These are phyloP conservation scores for Rubroboletus pulcherrimus DNA, from an alignment of 768 basidiomycete species.

Conservation along the genomic window DNA sequence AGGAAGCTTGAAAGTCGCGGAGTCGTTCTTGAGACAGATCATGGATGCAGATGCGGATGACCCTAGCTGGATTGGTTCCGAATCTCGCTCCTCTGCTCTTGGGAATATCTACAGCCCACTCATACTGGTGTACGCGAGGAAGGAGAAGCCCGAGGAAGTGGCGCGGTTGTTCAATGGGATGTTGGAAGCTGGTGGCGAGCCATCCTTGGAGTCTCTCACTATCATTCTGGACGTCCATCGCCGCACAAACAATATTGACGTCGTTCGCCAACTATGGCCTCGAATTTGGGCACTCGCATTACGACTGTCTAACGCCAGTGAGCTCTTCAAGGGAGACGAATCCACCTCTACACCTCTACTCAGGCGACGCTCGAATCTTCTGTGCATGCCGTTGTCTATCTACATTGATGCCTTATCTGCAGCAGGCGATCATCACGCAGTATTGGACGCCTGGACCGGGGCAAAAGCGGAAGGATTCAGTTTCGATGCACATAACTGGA, in stretches of 20 bases:
- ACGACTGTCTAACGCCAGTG: constrained; percentile 34
- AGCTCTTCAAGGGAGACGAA: constrained; percentile 30
- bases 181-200: constrained; percentile 50
- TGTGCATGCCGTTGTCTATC: constrained; percentile 77
- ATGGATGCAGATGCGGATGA: constrained; percentile 34
- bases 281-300: constrained; percentile 58
- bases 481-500: constrained; percentile 92
- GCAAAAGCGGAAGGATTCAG: constrained; percentile 61
- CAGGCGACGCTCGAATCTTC: constrained; percentile 46
- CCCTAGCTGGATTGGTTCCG: constrained; percentile 37
- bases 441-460: constrained; percentile 64
- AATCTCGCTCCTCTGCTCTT: constrained; percentile 42
- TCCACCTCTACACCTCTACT: constrained; percentile 2
- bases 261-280: constrained; percentile 63
- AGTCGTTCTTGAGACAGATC: constrained; percentile 59
- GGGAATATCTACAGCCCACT: constrained; percentile 62
- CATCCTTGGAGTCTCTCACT: constrained; percentile 58
- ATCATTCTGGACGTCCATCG: constrained; percentile 73
- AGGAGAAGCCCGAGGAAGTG: constrained; percentile 47
- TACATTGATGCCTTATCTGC: constrained; percentile 73
- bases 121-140: constrained; percentile 46
- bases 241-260: constrained; percentile 49
- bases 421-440: constrained; percentile 55
- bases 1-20: constrained; percentile 56
- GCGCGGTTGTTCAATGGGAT: constrained; percentile 54